A percentile compares a stretch with the other conserved stretches of the same genome.
phyloP scores from a whole-genome alignment of 306 rosid species.

The Acacia melanoxylon region DNA sequence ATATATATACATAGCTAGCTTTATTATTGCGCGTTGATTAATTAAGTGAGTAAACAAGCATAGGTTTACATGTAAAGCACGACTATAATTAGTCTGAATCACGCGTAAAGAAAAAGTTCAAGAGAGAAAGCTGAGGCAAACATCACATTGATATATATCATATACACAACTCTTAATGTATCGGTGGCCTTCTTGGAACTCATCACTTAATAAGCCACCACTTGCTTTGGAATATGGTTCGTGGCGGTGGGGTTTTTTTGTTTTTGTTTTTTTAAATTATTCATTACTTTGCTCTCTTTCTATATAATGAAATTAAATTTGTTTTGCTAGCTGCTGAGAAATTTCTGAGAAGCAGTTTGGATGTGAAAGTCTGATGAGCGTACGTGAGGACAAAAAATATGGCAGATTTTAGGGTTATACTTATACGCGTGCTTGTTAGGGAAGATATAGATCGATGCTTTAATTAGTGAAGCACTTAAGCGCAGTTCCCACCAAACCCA shows the following conservation, averaged over 20 bases:
- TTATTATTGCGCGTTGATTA: not conserved
- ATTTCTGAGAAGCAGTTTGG: not conserved
- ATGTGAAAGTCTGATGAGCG: not conserved
- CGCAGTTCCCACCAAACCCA: not conserved
- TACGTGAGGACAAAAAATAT: not conserved
- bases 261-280: too few relatives aligned
- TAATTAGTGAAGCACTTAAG: not conserved
- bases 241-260: slow-evolving; percentile 39
- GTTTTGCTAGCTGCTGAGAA: slow-evolving; percentile 6
- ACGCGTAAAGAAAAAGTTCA: slow-evolving; percentile 49
- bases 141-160: slow-evolving; percentile 13
- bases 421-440: not conserved
- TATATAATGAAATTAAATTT: not conserved
- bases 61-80: not conserved
- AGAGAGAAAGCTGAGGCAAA: slow-evolving; percentile 14
- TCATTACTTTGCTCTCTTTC: not conserved
- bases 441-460: not conserved
- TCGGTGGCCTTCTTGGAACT: not conserved
- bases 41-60: not conserved
- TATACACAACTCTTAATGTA: not conserved
- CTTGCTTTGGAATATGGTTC: slow-evolving; percentile 32
- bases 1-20: not conserved
- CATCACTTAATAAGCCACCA: not conserved
- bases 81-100: slow-evolving; percentile 33
- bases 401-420: not conserved